A percentile compares a stretch with the other conserved stretches of the same genome.
Conservation (phyloP, 2,329 filamentous ascomycete species). For the Diplodia mutila region DNA sequence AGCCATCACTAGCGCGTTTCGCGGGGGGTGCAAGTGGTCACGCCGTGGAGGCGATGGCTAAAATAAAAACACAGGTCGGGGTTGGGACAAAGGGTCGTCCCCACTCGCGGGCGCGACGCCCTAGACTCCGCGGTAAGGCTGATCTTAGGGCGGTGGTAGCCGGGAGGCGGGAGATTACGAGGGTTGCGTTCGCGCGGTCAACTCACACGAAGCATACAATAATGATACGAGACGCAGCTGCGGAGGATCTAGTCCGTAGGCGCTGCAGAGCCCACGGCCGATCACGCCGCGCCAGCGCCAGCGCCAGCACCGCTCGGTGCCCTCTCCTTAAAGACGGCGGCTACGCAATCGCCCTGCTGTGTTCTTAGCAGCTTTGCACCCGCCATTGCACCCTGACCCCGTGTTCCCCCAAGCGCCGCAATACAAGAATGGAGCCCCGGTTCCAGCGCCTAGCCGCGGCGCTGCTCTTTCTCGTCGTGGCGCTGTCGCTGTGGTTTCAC, state of each 20-base stretch:
- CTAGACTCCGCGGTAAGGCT: background rate
- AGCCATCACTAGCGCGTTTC: constrained; percentile 5
- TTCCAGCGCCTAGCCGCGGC: constrained; percentile 22
- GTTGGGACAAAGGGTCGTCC: background rate
- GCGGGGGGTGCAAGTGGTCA: background rate
- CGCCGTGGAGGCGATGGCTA: background rate
- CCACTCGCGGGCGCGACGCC: constrained; percentile 2
- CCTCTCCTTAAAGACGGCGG: constrained; percentile 11
- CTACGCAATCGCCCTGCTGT: background rate
- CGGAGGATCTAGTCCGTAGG: background rate
- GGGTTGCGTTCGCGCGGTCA: background rate
- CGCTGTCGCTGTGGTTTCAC: constrained; percentile 18
- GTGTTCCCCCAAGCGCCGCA: constrained; percentile 15
- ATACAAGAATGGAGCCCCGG: constrained; percentile 17
- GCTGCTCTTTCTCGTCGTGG: constrained; percentile 18
- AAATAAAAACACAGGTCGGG: background rate
- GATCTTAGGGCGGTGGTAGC: background rate
- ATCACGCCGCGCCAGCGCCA: background rate
- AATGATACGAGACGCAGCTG: constrained; percentile 3
- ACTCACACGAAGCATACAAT: constrained; percentile 8
- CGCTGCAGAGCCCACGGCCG: background rate
- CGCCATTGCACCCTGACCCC: background rate
- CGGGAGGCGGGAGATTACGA: constrained; percentile 13
- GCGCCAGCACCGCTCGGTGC: background rate
- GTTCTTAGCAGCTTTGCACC: background rate